Evolutionary conservation across 2,329 filamentous ascomycete genomes (phyloP).

Genomic region (Fusarium drepaniforme): DNA sequence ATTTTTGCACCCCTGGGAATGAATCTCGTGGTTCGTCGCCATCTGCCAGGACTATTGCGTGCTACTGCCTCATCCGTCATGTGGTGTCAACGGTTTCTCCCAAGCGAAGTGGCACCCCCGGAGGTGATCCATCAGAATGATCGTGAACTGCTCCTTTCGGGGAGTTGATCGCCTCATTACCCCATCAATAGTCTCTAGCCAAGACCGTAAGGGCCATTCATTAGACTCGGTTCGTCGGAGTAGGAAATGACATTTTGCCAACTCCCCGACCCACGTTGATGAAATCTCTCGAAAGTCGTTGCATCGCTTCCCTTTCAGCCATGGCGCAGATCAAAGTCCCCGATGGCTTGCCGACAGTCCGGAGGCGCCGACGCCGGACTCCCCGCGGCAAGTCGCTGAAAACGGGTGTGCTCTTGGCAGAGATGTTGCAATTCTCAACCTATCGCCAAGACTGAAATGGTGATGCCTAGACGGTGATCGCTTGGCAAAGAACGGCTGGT

Average conservation of each 20-base stretch:
- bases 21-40: not conserved
- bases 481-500: not conserved
- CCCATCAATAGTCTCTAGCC: conserved; percentile 15
- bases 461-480: conserved; percentile 22
- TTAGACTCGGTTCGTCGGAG: not conserved
- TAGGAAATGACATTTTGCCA: not conserved
- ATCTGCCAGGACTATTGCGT: conserved; percentile 9
- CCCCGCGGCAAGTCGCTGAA: not conserved
- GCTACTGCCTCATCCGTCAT: not conserved
- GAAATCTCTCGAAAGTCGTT: not conserved
- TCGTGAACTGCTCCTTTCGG: conserved; percentile 16
- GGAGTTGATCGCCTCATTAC: conserved; percentile 29
- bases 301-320: not conserved
- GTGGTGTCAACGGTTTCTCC: not conserved
- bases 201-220: not conserved
- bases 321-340: not conserved
- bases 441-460: conserved; percentile 7
- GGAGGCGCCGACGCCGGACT: conserved; percentile 23
- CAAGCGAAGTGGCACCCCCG: not conserved
- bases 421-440: not conserved
- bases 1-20: not conserved
- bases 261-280: not conserved
- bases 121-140: not conserved
- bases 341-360: conserved; percentile 17
- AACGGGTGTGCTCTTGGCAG: conserved; percentile 6